Base-by-base conservation (phyloP, 371 early-diverging fungal genomes). In the Sporodiniella umbellata region DNA sequence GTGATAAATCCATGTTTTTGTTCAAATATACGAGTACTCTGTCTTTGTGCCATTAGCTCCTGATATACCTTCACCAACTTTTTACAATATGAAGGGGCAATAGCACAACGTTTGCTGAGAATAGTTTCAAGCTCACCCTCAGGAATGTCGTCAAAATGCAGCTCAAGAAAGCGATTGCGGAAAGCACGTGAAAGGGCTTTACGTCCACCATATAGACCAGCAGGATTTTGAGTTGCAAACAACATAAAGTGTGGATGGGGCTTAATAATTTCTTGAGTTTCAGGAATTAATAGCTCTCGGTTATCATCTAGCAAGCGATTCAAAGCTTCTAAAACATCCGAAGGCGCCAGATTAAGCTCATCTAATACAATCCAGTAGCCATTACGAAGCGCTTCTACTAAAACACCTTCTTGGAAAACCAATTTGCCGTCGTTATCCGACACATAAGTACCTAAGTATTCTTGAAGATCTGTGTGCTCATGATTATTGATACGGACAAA, bases 401-500 rank as follows among this genome's bases (percentile, higher is more conserved):
- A 78, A 1, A 95, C 86, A 60, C 99, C 99, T 72, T 99, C 95
- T 62, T 90, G 90, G 79, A 99, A 99, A 23, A 90, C 92, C 15
- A 96, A 79, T 49, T 84, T 79, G 4, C 96, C 96, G 38, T 89
- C 84, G 1, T 70, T 64, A 56, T 88, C 85, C 4, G 89, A 84
- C 0, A 92, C 85, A 62, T 98, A 98, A 0, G 89, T 86, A 47
- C 99, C 99, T 31, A 99, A 75, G 67, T 99, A 99, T 70, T 99
- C 99, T 67, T 96, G 93, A 47, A 98, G 58, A 64, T 99, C 99
- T 1, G 99, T 99, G 68, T 99, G 98, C 71, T 99, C 99, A 75
- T 99, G 99, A 70, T 99, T 99, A 79, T 99, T 99, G 72, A 99
- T 96, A 54, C 99, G 89, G 7, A 99, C 93, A 68, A 99, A 94